These are phyloP conservation scores for Prorocentrum cordatum DNA, from an alignment of 169 alveolate species.

Conservation along the genomic window DNA sequence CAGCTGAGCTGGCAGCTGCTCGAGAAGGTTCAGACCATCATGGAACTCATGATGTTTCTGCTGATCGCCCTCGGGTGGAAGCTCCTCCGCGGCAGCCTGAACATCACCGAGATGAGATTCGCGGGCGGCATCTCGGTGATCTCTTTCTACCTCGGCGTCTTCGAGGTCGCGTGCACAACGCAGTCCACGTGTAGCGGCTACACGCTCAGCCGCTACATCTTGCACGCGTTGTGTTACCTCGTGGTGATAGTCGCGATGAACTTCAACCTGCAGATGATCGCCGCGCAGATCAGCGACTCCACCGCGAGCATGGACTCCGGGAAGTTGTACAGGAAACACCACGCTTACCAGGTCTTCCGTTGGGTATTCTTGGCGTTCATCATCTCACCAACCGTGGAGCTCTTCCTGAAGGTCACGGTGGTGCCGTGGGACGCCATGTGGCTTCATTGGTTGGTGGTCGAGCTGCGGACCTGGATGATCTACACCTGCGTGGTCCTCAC, in stretches of 20 bases:
- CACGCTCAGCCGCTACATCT: conserved; percentile 37
- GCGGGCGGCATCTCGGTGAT: conserved; percentile 24
- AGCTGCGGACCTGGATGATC: no score
- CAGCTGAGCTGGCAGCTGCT: no score
- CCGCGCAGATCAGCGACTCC: conserved; percentile 3
- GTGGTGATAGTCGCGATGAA: conserved; percentile 46
- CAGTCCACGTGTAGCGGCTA: conserved; percentile 26
- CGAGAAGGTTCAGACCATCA: conserved; percentile 19
- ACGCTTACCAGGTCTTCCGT: conserved; percentile 32
- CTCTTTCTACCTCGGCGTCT: conserved; percentile 50
- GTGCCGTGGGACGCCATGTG: no score
- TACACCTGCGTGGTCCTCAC: no score
- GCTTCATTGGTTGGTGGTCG: no score
- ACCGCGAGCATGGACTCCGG: conserved; percentile 34
- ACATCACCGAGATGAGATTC: conserved; percentile 43
- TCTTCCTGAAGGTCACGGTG: no score
- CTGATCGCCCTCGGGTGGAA: conserved; percentile 47
- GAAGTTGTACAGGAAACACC: conserved; percentile 16
- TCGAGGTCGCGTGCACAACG: conserved; percentile 56
- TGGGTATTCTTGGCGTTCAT: conserved; percentile 42
- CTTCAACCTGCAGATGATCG: conserved; percentile 47
- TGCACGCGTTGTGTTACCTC: conserved; percentile 16
- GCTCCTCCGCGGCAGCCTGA: conserved; percentile 10
- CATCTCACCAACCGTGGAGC: conserved; percentile 45
- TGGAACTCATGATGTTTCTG: conserved; percentile 44